Conservation (phyloP, 2,329 filamentous ascomycete species). For the Pseudogymnoascus pannorum region DNA sequence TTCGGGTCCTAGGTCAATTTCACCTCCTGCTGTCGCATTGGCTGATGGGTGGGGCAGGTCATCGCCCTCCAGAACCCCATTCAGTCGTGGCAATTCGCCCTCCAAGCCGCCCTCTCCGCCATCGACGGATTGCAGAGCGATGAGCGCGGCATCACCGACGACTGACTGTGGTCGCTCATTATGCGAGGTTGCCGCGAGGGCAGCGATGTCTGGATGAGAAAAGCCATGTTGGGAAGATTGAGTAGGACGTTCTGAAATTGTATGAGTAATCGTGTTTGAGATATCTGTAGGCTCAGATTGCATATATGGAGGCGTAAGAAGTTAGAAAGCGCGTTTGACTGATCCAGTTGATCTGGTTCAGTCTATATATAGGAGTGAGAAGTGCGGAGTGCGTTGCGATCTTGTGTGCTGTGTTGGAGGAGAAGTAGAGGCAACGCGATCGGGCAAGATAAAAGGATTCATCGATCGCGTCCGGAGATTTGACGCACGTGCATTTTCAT, state of each 20-base stretch:
- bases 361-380: background rate
- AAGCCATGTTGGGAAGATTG: conserved; percentile 50
- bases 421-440: background rate
- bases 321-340: conserved; percentile 23
- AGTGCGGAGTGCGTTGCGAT: background rate
- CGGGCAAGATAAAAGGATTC: conserved; percentile 1
- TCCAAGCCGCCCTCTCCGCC: conserved; percentile 40
- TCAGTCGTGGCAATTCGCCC: conserved; percentile 48
- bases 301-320: conserved; percentile 49
- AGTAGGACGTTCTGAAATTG: conserved; percentile 28
- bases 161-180: conserved; percentile 25
- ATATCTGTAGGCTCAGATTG: conserved; percentile 48
- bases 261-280: conserved; percentile 37
- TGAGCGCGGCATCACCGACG: conserved; percentile 22
- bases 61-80: conserved; percentile 17
- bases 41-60: conserved; percentile 24
- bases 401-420: background rate
- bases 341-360: conserved; percentile 22
- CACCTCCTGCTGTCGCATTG: conserved; percentile 47
- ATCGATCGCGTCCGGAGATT: conserved; percentile 5
- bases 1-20: conserved; percentile 47
- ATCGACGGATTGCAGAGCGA: background rate
- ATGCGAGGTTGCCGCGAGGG: conserved; percentile 20
- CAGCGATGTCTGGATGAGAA: conserved; percentile 34
- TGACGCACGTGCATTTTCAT: conserved; percentile 8